Percentiles rank a stretch among this genome's conserved stretches.
Conservation (phyloP, 106 monocot genomes). For the Vanilla planifolia region DNA sequence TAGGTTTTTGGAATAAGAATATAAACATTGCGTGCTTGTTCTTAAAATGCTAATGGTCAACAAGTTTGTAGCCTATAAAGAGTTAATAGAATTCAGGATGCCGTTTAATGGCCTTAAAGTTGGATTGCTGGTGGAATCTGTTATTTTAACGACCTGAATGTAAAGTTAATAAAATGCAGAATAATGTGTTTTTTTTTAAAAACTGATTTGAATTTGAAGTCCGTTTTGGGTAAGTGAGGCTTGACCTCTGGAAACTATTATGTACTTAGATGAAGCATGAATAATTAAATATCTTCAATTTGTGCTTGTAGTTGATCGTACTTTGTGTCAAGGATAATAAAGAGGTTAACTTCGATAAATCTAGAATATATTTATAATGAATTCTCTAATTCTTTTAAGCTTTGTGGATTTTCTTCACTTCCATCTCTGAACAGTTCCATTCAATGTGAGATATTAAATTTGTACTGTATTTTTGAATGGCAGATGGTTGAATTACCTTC, state of each 20-base stretch:
- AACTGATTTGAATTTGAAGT: neutral
- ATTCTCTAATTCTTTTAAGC: neutral
- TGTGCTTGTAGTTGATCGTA: neutral
- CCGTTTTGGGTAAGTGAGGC: neutral
- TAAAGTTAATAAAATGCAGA: neutral
- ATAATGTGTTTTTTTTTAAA: neutral
- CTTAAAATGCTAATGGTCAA: neutral
- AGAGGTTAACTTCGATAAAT: neutral
- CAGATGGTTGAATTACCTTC: slow-evolving; percentile 98
- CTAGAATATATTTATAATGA: neutral
- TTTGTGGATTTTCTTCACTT: neutral
- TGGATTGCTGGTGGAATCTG: neutral
- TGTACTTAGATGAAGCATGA: too few relatives aligned
- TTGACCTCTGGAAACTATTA: neutral
- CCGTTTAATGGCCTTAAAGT: neutral
- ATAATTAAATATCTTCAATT: too few relatives aligned
- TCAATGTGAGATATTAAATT: neutral
- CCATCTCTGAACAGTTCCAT: neutral
- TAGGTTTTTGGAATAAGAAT: neutral
- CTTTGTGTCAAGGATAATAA: neutral
- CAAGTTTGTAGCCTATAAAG: neutral
- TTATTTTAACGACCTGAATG: neutral
- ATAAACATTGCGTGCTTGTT: neutral
- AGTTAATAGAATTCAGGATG: neutral
- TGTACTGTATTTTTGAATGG: slow-evolving; percentile 5